Evolutionary conservation across 2,329 filamentous ascomycete species (phyloP), one percentile per base, ranked within the genome.

Genomic region (Thielaviopsis musarum): DNA sequence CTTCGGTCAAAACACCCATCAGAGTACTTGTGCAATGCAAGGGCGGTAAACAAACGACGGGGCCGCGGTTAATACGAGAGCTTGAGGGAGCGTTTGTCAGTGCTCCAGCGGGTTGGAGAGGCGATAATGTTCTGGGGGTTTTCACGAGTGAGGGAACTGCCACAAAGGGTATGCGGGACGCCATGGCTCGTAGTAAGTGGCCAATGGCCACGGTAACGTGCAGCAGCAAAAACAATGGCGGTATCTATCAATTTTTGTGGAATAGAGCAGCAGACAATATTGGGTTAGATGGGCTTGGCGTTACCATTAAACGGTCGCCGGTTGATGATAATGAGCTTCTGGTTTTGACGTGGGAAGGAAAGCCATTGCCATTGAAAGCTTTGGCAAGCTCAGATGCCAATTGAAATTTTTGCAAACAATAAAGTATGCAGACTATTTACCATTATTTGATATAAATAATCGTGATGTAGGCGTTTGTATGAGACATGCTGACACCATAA

Each of bases 101-200:
- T 13, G 86, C 87, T 6, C 90, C 89, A 1, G 72, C 77, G 0
- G 85, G 84, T 0, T 95, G 87, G 87, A 75, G 82, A 58, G 80
- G 78, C 0, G 69, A 74, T 1, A 76, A 78, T 15, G 82, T 87
- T 5, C 69, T 95, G 38, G 91, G 82, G 0, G 66, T 95, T 17
- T 70, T 96, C 58, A 84, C 87, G 24, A 79, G 82, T 3, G 81
- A 84, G 63, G 75, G 78, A 62, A 75, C 82, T 58, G 86, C 89
- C 34, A 95, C 90, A 0, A 86, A 82, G 66, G 91, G 91, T 1
- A 82, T 94, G 2, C 74, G 87, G 60, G 83, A 89, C 54, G 82
- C 88, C 24, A 67, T 96, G 64, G 77, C 77, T 4, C 73, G 81
- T 61, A 87, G 85, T 66, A 70, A 73, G 45, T 83, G 79, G 73